Evolutionary conservation across 139 green algal genomes (phyloP).

Genomic region (Chlorella sp.): DNA sequence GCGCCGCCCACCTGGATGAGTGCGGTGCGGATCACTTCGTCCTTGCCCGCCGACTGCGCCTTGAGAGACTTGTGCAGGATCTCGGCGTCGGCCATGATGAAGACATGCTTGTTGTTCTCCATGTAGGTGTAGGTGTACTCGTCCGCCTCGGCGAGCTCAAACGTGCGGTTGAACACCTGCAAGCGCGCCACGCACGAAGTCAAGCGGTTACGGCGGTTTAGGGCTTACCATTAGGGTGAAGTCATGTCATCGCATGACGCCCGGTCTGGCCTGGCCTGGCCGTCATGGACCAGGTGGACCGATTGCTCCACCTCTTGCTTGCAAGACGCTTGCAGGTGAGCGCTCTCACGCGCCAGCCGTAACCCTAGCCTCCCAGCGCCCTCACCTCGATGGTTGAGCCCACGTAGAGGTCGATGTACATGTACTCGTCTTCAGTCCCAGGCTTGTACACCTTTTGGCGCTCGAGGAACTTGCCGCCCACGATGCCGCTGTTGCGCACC

Average conservation of each 20-base stretch:
- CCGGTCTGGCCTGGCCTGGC: too few relatives aligned
- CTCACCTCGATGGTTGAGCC: constrained; percentile 50
- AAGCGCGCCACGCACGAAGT: too few relatives aligned
- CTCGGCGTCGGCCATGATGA: constrained; percentile 60
- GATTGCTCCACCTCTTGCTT: too few relatives aligned
- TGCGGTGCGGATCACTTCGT: constrained; percentile 43
- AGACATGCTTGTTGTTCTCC: constrained; percentile 80
- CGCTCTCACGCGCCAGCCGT: too few relatives aligned
- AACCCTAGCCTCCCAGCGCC: too few relatives aligned
- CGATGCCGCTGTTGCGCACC: constrained; percentile 71
- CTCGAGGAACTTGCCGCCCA: constrained; percentile 91
- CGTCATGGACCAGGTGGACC: too few relatives aligned
- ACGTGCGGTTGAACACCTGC: constrained; percentile 65
- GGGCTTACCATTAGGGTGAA: too few relatives aligned
- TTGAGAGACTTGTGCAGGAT: constrained; percentile 26
- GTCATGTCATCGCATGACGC: too few relatives aligned
- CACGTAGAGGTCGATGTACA: constrained; percentile 76
- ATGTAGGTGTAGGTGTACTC: constrained; percentile 84
- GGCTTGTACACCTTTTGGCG: constrained; percentile 31
- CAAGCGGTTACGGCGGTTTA: too few relatives aligned
- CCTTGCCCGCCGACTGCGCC: constrained; percentile 37
- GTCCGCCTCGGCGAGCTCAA: constrained; percentile 79
- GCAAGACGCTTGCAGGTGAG: too few relatives aligned
- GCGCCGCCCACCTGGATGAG: constrained; percentile 57
- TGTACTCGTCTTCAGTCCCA: constrained; percentile 52